Evolutionary conservation across 139 green algal genomes (phyloP).

Genomic region (Chlorella sp.): DNA sequence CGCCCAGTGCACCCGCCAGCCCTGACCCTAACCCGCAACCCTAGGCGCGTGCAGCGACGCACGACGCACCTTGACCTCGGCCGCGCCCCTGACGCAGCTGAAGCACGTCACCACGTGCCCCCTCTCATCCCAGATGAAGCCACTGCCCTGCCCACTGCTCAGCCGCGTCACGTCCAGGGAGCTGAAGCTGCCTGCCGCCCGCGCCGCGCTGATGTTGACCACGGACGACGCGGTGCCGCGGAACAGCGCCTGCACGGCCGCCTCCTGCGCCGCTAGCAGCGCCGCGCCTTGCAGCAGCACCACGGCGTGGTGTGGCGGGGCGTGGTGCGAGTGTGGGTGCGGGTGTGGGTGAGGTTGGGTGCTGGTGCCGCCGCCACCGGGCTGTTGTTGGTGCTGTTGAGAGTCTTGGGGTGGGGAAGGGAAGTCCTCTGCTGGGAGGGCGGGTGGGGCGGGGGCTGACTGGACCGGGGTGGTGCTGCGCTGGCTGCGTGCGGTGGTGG

Average conservation of each 20-base stretch:
- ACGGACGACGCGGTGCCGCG: background rate
- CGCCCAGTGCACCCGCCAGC: background rate
- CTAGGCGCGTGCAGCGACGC: too few species aligned
- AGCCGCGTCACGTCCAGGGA: constrained; percentile 13
- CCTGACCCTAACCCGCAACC: background rate
- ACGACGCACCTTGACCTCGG: constrained; percentile 37
- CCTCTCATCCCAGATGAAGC: constrained; percentile 66
- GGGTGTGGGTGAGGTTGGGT: background rate
- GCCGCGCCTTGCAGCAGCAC: background rate
- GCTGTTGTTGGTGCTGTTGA: background rate
- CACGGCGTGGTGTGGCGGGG: background rate
- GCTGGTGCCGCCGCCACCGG: background rate
- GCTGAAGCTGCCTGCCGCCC: constrained; percentile 9
- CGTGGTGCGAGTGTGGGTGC: background rate
- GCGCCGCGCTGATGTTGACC: constrained; percentile 21
- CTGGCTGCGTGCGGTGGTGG: too few species aligned
- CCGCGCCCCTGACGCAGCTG: constrained; percentile 47
- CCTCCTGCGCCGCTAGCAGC: background rate
- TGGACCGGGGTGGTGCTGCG: too few species aligned
- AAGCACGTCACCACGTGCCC: constrained; percentile 76
- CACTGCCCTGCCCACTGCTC: constrained; percentile 45
- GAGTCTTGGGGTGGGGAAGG: background rate
- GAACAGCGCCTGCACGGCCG: background rate
- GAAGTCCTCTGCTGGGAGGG: background rate
- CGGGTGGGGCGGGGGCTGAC: too few species aligned